Base-by-base conservation (phyloP, 108 stramenopile species). In the Cyclotella sp. region DNA sequence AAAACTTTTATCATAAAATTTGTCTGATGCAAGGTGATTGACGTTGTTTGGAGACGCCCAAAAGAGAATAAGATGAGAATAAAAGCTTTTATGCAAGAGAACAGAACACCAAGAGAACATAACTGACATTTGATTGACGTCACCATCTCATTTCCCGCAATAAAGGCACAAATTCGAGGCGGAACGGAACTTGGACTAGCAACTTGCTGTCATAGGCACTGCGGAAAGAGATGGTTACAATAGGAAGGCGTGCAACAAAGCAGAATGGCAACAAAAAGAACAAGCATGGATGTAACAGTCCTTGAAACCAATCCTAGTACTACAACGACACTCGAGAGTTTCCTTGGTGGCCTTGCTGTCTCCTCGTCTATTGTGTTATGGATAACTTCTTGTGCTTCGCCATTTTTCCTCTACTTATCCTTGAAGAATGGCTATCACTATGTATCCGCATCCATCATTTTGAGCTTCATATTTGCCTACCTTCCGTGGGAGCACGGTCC, bases 401-500 rank as follows among this genome's bases (percentile, higher is more conserved):
- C 85, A 13, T 21, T 75, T 6, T 21, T 85, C 47, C 43, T 85
- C 22, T 41, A 53, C 51, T 53, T 66, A 9, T 43, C 81, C 9
- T 9, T 76, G 19, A 41, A n/a, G 16, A 26, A 69, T 26, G 72
- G 58, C 27, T 27, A 83, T 45, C 46, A 55, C 44, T 58, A 19
- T 16, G 28, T 63, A 28, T 53, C 69, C 21, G 40, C 64, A 19
- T 19, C 63, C 49, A 79, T 89, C 40, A 18, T 76, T 16, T 15
- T 73, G 9, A 21, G 83, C 61, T 71, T 84, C 21, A 47, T 81
- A 10, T 24, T 77, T 39, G 78, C 88, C 5, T 87, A 87, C 58
- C 49, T 84, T 26, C 88, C 88, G 11, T 89, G 88, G 88, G 58
- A 74, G 30, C 60, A 79, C 15, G 70, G 78, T 29, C 43, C 47